A percentile compares a stretch with the other conserved stretches of the same genome.
These are phyloP conservation scores for Lactifluus echinatus DNA, from an alignment of 768 basidiomycete genomes.

Conservation along the genomic window DNA sequence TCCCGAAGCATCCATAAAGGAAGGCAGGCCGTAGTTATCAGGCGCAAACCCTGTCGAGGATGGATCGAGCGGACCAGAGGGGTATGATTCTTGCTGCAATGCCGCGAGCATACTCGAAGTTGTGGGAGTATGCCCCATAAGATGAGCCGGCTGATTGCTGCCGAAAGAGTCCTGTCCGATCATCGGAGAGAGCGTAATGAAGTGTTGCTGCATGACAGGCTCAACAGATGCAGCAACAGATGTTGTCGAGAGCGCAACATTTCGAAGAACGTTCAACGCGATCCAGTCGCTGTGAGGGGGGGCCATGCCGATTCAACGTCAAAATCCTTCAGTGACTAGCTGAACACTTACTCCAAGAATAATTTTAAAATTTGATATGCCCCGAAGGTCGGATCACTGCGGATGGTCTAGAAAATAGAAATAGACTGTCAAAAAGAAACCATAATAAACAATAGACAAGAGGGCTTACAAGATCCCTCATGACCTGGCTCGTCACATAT, in stretches of 20 bases:
- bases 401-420: conserved; percentile 55
- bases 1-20: conserved; percentile 68
- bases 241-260: conserved; percentile 81
- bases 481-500: conserved; percentile 87
- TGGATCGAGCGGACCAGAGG: conserved; percentile 56
- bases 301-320: conserved; percentile 19
- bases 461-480: conserved; percentile 73
- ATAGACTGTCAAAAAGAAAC: neutral
- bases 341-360: conserved; percentile 69
- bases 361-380: conserved; percentile 88
- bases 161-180: conserved; percentile 72
- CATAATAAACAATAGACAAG: neutral
- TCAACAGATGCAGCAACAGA: conserved; percentile 89
- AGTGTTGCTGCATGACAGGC: conserved; percentile 86
- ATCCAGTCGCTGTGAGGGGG: conserved; percentile 70
- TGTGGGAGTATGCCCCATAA: conserved; percentile 76
- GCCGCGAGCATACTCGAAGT: conserved; percentile 89
- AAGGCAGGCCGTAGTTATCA: conserved; percentile 60
- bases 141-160: conserved; percentile 39
- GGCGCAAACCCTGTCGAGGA: conserved; percentile 51
- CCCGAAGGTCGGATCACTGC: conserved; percentile 87
- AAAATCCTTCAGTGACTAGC: conserved; percentile 4
- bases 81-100: conserved; percentile 68
- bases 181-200: conserved; percentile 84
- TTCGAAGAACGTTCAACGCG: conserved; percentile 79